Evolutionary conservation across 352 stramenopile species (phyloP).

Genomic region (Blastocystis sp.): DNA sequence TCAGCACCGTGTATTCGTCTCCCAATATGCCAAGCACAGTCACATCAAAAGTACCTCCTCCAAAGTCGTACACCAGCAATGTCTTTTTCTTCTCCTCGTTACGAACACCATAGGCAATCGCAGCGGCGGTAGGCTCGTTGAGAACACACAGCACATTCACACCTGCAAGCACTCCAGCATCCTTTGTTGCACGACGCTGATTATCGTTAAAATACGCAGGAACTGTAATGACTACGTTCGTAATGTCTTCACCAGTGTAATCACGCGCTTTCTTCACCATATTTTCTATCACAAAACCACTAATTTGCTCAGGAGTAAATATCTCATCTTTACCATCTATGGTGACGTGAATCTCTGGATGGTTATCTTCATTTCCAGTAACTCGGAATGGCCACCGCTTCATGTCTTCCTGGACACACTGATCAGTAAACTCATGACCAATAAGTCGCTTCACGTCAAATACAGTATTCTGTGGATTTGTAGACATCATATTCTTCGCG

Average conservation of each 20-base stretch:
- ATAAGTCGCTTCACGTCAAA: constrained; percentile 60
- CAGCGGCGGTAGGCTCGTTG: constrained; percentile 56
- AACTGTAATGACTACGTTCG: constrained; percentile 35
- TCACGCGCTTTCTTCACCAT: neutral
- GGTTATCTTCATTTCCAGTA: neutral
- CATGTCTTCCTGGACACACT: constrained; percentile 40
- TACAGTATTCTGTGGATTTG: constrained; percentile 65
- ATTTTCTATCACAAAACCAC: constrained; percentile 28
- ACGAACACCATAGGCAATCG: constrained; percentile 47
- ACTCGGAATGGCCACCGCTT: constrained; percentile 39
- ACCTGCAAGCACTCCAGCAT: constrained; percentile 21
- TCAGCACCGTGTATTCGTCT: constrained; percentile 67
- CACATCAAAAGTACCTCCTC: constrained; percentile 73
- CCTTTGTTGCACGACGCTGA: constrained; percentile 30
- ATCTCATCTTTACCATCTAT: neutral
- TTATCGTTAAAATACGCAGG: constrained; percentile 58
- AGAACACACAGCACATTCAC: constrained; percentile 22
- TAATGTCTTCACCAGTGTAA: neutral
- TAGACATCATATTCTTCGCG: constrained; percentile 76
- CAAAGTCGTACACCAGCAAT: constrained; percentile 69
- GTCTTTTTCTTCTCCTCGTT: constrained; percentile 49
- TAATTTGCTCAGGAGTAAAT: constrained; percentile 49
- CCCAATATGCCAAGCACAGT: constrained; percentile 41
- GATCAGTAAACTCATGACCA: constrained; percentile 29
- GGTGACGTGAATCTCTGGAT: constrained; percentile 11